Evolutionary conservation across 2,329 filamentous ascomycete genomes (phyloP), one percentile per base, ranked within the genome.

Genomic region (Rutstroemia sydowiana): DNA sequence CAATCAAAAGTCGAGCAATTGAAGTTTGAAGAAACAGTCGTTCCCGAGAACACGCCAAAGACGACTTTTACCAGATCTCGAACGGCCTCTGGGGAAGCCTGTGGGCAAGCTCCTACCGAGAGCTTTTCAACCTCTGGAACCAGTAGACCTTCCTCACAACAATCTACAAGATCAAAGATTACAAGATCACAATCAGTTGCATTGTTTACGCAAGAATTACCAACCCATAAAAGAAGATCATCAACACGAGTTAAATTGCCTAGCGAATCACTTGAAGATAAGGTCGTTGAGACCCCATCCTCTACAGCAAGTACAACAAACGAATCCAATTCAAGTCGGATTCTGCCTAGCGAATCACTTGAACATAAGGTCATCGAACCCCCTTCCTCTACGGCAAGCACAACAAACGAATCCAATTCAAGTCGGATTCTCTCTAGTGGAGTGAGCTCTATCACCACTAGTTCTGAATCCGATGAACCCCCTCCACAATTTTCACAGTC

Each of bases 401-500:
- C 34, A 16, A 44, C 40, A 28, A 50, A 30, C 31, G 48, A 50
- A 8, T 50, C 28, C 31, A 45, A 36, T 13, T 34, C n/a, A 14
- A 36, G 21, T 28, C 48, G 30, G 7, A 45, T 34, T 45, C 20
- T 50, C 8, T 37, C 3, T 20, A 50, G 40, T 18, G 48, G 45
- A 50, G 40, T 43, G 21, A 45, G 48, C 36, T 50, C 46, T 9
- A 49, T 41, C 41, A 51, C 49, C 11, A 41, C 49, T 32, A 23
- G 43, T 32, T 51, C 49, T 11, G 43, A 52, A 42, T 48, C 30
- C 6, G 50, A 48, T 16, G 50, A 52, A 11, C 48, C 49, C 18
- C 40, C 49, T n/a, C n/a, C n/a, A n/a, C n/a, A n/a, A n/a, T n/a
- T n/a, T 13, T 49, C 60, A 21, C 60, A 59, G 52, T 55, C 55